Conservation (phyloP, 345 rosid genomes). For the Xanthoceras sorbifolium region DNA sequence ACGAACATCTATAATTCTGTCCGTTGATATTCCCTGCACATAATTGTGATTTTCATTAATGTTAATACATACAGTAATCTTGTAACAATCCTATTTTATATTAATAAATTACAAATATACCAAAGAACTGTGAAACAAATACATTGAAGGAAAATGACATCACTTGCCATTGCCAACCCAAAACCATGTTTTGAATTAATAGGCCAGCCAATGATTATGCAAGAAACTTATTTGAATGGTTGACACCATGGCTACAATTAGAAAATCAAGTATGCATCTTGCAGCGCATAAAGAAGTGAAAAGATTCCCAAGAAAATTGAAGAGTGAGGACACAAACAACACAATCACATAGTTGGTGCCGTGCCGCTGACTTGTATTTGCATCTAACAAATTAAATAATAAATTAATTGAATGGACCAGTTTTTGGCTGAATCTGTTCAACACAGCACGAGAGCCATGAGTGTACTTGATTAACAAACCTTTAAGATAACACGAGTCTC, state of each 20-base stretch:
- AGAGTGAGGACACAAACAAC: conserved; percentile 17
- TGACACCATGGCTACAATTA: background rate
- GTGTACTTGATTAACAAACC: conserved; percentile 42
- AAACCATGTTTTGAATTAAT: background rate
- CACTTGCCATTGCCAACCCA: background rate
- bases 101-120: background rate
- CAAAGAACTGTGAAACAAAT: background rate
- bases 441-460: conserved; percentile 22
- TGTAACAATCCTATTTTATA: too few relatives aligned
- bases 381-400: background rate
- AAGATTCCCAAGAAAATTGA: conserved; percentile 16
- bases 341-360: conserved; percentile 17
- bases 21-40: conserved; percentile 96
- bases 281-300: conserved; percentile 18
- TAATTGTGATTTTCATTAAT: background rate
- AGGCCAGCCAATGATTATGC: background rate
- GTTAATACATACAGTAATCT: background rate
- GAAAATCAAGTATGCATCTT: conserved; percentile 3
- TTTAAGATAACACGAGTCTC: conserved; percentile 73
- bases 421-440: conserved; percentile 4
- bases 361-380: background rate
- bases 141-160: background rate
- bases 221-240: background rate
- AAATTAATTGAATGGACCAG: background rate
- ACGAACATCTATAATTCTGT: conserved; percentile 85